A percentile compares a stretch with the other conserved stretches of the same genome.
phyloP scores from a whole-genome alignment of 2,329 filamentous ascomycete species.

The Xylariales sp. region DNA sequence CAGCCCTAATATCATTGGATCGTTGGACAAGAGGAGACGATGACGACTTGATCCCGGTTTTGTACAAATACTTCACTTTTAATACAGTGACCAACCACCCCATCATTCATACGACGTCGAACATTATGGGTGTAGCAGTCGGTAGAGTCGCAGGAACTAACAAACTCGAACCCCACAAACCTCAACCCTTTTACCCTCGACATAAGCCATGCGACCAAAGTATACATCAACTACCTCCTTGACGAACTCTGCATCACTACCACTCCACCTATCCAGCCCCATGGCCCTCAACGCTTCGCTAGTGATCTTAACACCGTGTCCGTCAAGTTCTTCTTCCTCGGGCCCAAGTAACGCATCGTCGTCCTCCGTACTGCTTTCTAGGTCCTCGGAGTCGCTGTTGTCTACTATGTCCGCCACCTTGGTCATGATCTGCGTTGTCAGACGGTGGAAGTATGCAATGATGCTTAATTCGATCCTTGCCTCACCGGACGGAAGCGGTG shows the following conservation, averaged over 20 bases:
- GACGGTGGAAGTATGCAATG: constrained; percentile 76
- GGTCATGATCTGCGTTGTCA: constrained; percentile 62
- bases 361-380: constrained; percentile 18
- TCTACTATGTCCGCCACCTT: constrained; percentile 60
- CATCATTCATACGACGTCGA: too few relatives aligned
- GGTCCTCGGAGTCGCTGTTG: constrained; percentile 10
- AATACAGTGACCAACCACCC: too few relatives aligned
- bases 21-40: too few relatives aligned
- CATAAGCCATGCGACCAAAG: constrained; percentile 58
- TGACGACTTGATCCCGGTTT: too few relatives aligned
- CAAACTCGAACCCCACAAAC: constrained; percentile 71
- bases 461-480: constrained; percentile 62
- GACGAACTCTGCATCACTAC: constrained; percentile 64
- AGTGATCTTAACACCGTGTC: constrained; percentile 48
- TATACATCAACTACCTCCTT: constrained; percentile 58
- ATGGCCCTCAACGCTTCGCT: constrained; percentile 63
- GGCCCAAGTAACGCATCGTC: constrained; percentile 19
- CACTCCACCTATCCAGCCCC: constrained; percentile 76
- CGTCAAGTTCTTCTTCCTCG: constrained; percentile 28
- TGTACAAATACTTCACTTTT: too few relatives aligned
- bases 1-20: too few relatives aligned
- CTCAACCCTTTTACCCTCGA: constrained; percentile 66
- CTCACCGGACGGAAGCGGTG: constrained; percentile 28
- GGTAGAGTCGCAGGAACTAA: too few relatives aligned
- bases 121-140: too few relatives aligned